A percentile compares a stretch with the other conserved stretches of the same genome.
These are phyloP conservation scores for Stagonosporopsis vannaccii DNA, from an alignment of 2,329 filamentous ascomycete genomes.

Conservation along the genomic window DNA sequence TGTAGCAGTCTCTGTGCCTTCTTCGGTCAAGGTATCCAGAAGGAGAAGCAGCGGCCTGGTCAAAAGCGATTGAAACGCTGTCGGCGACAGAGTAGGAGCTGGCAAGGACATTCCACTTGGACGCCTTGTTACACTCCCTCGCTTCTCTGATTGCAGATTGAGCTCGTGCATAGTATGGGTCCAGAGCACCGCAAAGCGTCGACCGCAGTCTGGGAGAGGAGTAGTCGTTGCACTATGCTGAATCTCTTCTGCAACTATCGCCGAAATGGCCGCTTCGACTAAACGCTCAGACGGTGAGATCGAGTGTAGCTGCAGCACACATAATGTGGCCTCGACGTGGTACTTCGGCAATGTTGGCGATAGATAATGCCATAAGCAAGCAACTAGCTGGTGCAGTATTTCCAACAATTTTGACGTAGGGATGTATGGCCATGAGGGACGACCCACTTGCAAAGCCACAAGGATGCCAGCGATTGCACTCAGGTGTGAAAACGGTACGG, in stretches of 20 bases:
- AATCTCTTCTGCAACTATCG: slow-evolving; percentile 63
- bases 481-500: slow-evolving; percentile 38
- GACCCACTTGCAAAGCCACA: slow-evolving; percentile 41
- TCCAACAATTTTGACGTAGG: slow-evolving; percentile 60
- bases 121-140: slow-evolving; percentile 37
- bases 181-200: slow-evolving; percentile 80
- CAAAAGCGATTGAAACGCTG: slow-evolving; percentile 75
- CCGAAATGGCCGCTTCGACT: slow-evolving; percentile 78
- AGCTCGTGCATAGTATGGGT: slow-evolving; percentile 68
- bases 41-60: slow-evolving; percentile 82
- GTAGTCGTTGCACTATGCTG: neutral
- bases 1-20: slow-evolving; percentile 76
- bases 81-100: slow-evolving; percentile 44
- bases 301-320: slow-evolving; percentile 84
- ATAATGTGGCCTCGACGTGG: slow-evolving; percentile 89
- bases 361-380: slow-evolving; percentile 79
- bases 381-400: slow-evolving; percentile 73
- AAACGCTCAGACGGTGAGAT: slow-evolving; percentile 73
- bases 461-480: slow-evolving; percentile 44
- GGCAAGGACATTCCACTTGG: slow-evolving; percentile 39
- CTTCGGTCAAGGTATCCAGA: slow-evolving; percentile 77
- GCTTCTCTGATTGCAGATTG: slow-evolving; percentile 46
- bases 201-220: slow-evolving; percentile 61
- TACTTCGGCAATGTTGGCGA: slow-evolving; percentile 87
- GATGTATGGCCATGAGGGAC: slow-evolving; percentile 37